phyloP scores from a whole-genome alignment of 2,329 filamentous ascomycete genomes.

The Microcyclosporella mali region DNA sequence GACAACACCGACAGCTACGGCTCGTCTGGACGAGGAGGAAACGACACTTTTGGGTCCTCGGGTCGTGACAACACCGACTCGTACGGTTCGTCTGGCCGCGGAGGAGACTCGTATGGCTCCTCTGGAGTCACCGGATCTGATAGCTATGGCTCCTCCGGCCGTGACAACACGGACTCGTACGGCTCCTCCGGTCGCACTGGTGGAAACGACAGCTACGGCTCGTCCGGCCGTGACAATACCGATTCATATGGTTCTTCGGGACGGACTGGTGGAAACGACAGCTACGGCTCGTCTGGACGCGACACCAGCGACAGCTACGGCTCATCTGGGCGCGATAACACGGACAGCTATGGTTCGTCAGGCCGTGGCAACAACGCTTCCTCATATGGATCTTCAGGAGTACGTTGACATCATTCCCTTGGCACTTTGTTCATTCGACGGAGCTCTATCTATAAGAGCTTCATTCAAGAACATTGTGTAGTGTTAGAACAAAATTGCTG shows the following conservation, averaged over 20 bases:
- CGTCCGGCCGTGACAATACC: constrained; percentile 4
- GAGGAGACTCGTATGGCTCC: neutral
- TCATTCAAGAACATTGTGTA: no score
- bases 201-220: neutral
- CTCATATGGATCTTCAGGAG: constrained; percentile 1
- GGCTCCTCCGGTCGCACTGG: constrained; percentile 10
- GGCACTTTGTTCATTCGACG: no score
- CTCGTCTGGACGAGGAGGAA: constrained; percentile 3
- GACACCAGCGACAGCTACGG: constrained; percentile 4
- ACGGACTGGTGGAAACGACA: no score
- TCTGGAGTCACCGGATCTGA: neutral
- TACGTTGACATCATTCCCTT: no score
- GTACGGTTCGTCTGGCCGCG: constrained; percentile 7
- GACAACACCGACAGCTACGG: neutral
- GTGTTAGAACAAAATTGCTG: no score
- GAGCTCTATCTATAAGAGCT: no score
- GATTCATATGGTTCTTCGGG: constrained; percentile 6
- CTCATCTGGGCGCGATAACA: constrained; percentile 9
- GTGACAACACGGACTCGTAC: constrained; percentile 2
- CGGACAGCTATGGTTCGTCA: neutral
- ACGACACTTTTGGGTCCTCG: constrained; percentile 6
- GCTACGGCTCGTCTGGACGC: constrained; percentile 1
- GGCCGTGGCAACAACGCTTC: neutral
- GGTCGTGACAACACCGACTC: neutral
- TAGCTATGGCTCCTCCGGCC: constrained; percentile 1